Conservation (phyloP, 2,329 filamentous ascomycete species). For the Pseudopithomyces maydicus region DNA sequence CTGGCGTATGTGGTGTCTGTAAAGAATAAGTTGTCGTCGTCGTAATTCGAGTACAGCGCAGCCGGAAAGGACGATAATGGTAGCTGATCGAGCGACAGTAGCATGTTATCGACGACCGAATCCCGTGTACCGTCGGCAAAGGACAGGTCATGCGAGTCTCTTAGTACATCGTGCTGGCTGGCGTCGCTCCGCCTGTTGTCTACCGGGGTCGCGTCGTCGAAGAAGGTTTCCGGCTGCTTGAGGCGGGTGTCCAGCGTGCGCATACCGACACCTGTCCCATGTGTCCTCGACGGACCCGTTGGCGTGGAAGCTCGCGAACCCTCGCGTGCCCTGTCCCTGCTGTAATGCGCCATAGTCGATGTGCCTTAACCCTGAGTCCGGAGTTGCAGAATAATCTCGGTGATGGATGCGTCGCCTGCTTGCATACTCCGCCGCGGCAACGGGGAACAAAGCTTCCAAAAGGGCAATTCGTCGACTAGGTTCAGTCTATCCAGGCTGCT, state of each 20-base stretch:
- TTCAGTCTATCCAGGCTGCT: slow-evolving; percentile 3
- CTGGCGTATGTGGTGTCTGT: slow-evolving; percentile 37
- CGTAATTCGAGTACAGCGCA: slow-evolving; percentile 44
- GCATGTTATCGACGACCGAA: slow-evolving; percentile 94
- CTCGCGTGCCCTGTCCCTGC: slow-evolving; percentile 18
- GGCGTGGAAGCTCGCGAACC: slow-evolving; percentile 36
- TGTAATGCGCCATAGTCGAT: slow-evolving; percentile 30
- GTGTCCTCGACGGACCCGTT: slow-evolving; percentile 29
- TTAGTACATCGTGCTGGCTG: slow-evolving; percentile 24
- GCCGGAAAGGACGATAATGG: slow-evolving; percentile 27
- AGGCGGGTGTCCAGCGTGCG: slow-evolving; percentile 37
- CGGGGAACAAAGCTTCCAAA: slow-evolving; percentile 15
- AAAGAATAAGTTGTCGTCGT: slow-evolving; percentile 47
- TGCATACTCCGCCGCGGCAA: slow-evolving; percentile 33
- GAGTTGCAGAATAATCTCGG: slow-evolving; percentile 21
- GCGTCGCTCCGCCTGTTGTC: slow-evolving; percentile 26
- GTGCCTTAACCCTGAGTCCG: slow-evolving; percentile 19
- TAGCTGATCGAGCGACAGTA: slow-evolving; percentile 83
- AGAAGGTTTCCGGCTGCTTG: slow-evolving; percentile 38
- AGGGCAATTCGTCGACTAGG: slow-evolving; percentile 11
- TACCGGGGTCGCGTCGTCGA: slow-evolving; percentile 43
- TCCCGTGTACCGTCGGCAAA: slow-evolving; percentile 80
- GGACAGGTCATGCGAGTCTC: slow-evolving; percentile 84
- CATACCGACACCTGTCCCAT: slow-evolving; percentile 29
- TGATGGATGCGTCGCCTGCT: slow-evolving; percentile 17